Evolutionary conservation across 2,329 filamentous ascomycete genomes (phyloP), one percentile per base, ranked within the genome.

Genomic region (Arthrinium puccinioides): DNA sequence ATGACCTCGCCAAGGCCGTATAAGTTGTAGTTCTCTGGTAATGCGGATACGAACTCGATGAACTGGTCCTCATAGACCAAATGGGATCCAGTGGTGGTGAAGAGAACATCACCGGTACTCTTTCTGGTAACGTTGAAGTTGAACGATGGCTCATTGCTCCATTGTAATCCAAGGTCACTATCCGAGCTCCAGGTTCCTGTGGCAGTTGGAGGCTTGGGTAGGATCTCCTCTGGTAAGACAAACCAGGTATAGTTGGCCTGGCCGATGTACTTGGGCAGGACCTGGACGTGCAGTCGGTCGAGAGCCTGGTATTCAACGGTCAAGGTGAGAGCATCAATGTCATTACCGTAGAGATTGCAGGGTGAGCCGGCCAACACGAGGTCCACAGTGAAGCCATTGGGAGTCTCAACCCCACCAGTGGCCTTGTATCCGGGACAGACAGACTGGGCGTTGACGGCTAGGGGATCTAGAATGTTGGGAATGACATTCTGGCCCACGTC

Each of bases 301-400:
- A 62, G 59, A 5, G 74, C 70, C 53, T 86, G 78, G 46, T 81
- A 82, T 50, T 81, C 74, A 10, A 92, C 80, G 4, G 76, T 71
- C 21, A 94, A 63, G 24, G 69, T 72, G 33, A 94, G 63, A 5
- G 71, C 64, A 18, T 79, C 69, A 20, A 94, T 64, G 53, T 94
- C 87, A 7, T 71, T 82, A 0, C 87, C 87, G 45, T 90, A 94
- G 16, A 78, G 74, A 57, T 90, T 84, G 64, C 87, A 92, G 6
- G 81, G 68, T 9, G 66, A 51, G 0, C 85, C 86, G 7, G 82
- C 82, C 9, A 94, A 70, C 3, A 61, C 70, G 32, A 94, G 66
- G 45, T 83, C 72, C 2, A 86, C 87, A 1, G 75, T 84, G 37
- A 92, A 62, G 8, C 76, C 76, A 34, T 63, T 65, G 24, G 57